Evolutionary conservation across 129 eudicot species (phyloP).

Genomic region (sunflower (Helianthus annuus)): HanXRQr2.0-SUNRISE NC_035447.2:7171901-7172400

Average conservation of each 20-base stretch:
- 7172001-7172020: conserved; percentile 22
- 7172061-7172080: conserved; percentile 64
- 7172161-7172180: conserved; percentile 61
- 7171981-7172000: conserved; percentile 62
- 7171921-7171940: conserved; percentile 59
- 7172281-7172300: conserved; percentile 62
- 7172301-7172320: conserved; percentile 65
- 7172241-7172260: conserved; percentile 50
- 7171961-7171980: conserved; percentile 46
- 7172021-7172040: conserved; percentile 60
- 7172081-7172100: conserved; percentile 68
- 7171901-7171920: conserved; percentile 80
- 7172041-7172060: conserved; percentile 40
- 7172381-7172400: conserved; percentile 44
- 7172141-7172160: conserved; percentile 50
- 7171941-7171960: conserved; percentile 44
- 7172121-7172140: conserved; percentile 40
- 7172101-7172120: conserved; percentile 52
- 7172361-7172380: conserved; percentile 67
- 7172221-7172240: conserved; percentile 21
- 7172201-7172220: not conserved
- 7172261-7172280: conserved; percentile 50
- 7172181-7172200: conserved; percentile 28
- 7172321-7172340: conserved; percentile 49
- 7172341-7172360: conserved; percentile 59